Base-by-base conservation (phyloP, 306 rosid species). In the Astragalus membranaceus region DNA sequence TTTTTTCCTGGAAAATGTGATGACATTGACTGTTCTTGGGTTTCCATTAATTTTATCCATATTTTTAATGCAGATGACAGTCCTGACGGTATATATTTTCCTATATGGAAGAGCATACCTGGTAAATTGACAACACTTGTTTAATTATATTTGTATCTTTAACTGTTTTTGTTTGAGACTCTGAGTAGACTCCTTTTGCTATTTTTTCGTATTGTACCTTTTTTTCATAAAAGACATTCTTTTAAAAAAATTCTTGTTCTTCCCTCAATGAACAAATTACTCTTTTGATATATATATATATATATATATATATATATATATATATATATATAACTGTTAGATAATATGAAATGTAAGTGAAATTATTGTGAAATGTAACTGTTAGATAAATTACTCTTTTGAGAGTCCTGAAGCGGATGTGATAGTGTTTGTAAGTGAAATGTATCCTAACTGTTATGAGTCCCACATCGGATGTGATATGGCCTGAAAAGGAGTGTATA, bases 51-150 rank as follows among this genome's bases (percentile, higher is more conserved):
- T 64, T 72, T 66, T 29, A 66, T 69, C 33, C 62, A 56, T 73
- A 53, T 63, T 71, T 72, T 32, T 71, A 10, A 57, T 83, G 88
- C 91, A 94, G 99, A 91, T 91, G 99, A 94, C 99, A 7, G 99
- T 91, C 68, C 96, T 94, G 41, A 85, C 95, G 5, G 92, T 94
- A 12, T 94, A 94, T 77, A 51, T 94, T 69, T 94, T 94, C 86
- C 79, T 94, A 32, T 94, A 91, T 70, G 99, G 99, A 79, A 80
- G 97, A 83, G 89, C 74, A 16, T 94, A 94, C 81, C 87, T 94
- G 99, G 99, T 90, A 90, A 81, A 17, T 73, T 57, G 32, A 62
- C 66, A 42, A 13, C 15, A 60, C 39, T 63, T 69, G 33, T 49
- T 51, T n/a, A 10, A 68, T 57, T 33, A 8, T 64, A 68, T 42